Conservation (phyloP, 305 asterid genomes). For the Fraxinus sp. region DNA sequence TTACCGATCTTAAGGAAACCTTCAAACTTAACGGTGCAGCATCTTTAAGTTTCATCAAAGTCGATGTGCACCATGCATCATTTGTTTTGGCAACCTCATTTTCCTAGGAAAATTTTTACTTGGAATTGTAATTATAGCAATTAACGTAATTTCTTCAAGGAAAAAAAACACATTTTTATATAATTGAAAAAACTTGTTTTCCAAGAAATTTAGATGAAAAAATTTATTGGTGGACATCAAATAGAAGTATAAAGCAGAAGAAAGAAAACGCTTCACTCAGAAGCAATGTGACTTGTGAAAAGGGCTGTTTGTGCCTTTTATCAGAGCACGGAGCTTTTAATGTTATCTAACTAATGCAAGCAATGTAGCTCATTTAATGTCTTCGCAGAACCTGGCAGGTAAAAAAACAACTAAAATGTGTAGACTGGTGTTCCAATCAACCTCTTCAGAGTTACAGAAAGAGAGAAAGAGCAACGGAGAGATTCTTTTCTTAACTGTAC, state of each 20-base stretch:
- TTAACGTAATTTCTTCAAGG: constrained; percentile 16
- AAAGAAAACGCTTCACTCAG: not conserved
- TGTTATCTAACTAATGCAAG: not conserved
- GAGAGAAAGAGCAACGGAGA: not conserved
- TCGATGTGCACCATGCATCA: constrained; percentile 61
- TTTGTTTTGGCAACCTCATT: constrained; percentile 69
- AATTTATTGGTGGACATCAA: not conserved
- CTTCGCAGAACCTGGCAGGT: not conserved
- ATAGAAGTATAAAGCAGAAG: not conserved
- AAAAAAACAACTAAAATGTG: not conserved
- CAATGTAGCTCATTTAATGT: not conserved
- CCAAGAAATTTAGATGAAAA: not conserved
- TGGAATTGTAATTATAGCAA: constrained; percentile 10
- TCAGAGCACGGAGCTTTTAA: not conserved
- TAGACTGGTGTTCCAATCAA: not conserved
- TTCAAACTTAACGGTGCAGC: constrained; percentile 89
- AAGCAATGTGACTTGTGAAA: not conserved
- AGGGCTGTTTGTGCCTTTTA: not conserved
- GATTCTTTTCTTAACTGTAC: not conserved
- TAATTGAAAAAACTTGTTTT: not conserved
- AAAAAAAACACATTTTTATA: not conserved
- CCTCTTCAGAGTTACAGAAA: not conserved
- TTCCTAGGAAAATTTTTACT: constrained; percentile 44
- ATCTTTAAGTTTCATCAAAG: constrained; percentile 67
- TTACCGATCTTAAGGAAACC: constrained; percentile 87